Percentiles rank a stretch among this genome's conserved stretches.
These are phyloP conservation scores for Vitis vinifera DNA, from an alignment of 164 flowering plant species.

Conservation along the genomic window DNA sequence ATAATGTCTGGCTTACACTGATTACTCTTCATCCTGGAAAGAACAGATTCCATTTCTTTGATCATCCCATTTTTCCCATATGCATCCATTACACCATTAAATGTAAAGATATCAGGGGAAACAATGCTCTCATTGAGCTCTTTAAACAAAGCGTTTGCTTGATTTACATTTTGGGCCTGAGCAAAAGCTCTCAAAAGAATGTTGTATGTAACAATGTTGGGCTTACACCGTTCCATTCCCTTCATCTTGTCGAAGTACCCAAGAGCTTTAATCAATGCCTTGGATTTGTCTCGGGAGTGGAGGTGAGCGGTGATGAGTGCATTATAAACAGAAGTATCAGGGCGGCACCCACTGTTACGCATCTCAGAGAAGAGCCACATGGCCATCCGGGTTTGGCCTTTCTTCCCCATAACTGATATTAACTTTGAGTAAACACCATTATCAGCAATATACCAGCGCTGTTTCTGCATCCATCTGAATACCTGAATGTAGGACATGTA, in stretches of 20 bases:
- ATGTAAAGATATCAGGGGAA: slow-evolving; percentile 83
- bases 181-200: slow-evolving; percentile 92
- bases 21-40: slow-evolving; percentile 71
- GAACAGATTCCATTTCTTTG: slow-evolving; percentile 81
- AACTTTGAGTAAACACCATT: slow-evolving; percentile 90
- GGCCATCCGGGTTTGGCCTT: slow-evolving; percentile 90
- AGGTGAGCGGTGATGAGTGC: slow-evolving; percentile 90
- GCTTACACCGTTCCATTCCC: slow-evolving; percentile 76
- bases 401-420: slow-evolving; percentile 95
- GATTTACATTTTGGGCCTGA: slow-evolving; percentile 62
- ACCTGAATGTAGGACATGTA: slow-evolving; percentile 45
- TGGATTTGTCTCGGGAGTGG: slow-evolving; percentile 76
- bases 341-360: slow-evolving; percentile 94
- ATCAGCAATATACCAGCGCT: slow-evolving; percentile 94
- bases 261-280: slow-evolving; percentile 75
- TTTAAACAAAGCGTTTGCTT: slow-evolving; percentile 69
- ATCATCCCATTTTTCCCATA: slow-evolving; percentile 94
- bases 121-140: slow-evolving; percentile 72
- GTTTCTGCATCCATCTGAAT: slow-evolving; percentile 99
- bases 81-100: slow-evolving; percentile 95
- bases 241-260: slow-evolving; percentile 93
- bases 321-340: slow-evolving; percentile 94
- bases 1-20: slow-evolving; percentile 82
- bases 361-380: slow-evolving; percentile 99
- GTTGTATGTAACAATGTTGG: slow-evolving; percentile 88